Evolutionary conservation across 1,284 basidiomycete genomes (phyloP), one percentile per base, ranked within the genome.

Genomic region (Trichosporon sp.): DNA sequence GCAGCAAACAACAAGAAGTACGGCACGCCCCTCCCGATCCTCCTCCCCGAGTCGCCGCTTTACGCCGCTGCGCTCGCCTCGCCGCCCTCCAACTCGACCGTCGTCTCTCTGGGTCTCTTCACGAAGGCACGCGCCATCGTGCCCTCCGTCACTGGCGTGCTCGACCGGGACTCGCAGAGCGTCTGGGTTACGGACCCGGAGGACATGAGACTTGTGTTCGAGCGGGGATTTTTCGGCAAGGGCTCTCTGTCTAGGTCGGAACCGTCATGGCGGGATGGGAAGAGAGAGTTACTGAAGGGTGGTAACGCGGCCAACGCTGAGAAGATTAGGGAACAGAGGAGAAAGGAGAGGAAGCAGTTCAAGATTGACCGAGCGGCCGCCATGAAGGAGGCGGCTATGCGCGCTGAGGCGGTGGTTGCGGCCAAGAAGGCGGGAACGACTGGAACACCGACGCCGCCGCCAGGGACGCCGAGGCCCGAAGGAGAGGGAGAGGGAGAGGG

Each of bases 161-260:
- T 91, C 72, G 94, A 96, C 78, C 80, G 87, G 1, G 78, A 87
- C 1, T 93, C 93, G 16, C 88, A 88, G 38, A 92, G 91, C 0
- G 91, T 96, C 8, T 96, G 93, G 92, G 87, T 96, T 1, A 84
- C 86, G 0, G 87, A 90, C 71, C 80, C 85, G 31, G 85, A 83
- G 26, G 89, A 93, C 79, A 88, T 89, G 46, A 86, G 86, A 75
- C 84, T 91, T 1, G 87, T 99, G 32, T 99, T 97, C 92, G 87
- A 89, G 61, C 86, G 92, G 71, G 96, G 97, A 0, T 98, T 98
- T 86, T 99, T 98, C 81, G 96, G 97, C 21, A 99, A 99, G 83
- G 97, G 97, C 0, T 91, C 91, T 78, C 85, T 99, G 65, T 95
- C 92, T 46, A 85, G 97, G 68, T 96, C 93, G 82, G 97, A 99